Percentiles rank a stretch among this genome's conserved stretches.
Conservation (phyloP, 768 basidiomycete species). For the Leccinum barrowsii region DNA sequence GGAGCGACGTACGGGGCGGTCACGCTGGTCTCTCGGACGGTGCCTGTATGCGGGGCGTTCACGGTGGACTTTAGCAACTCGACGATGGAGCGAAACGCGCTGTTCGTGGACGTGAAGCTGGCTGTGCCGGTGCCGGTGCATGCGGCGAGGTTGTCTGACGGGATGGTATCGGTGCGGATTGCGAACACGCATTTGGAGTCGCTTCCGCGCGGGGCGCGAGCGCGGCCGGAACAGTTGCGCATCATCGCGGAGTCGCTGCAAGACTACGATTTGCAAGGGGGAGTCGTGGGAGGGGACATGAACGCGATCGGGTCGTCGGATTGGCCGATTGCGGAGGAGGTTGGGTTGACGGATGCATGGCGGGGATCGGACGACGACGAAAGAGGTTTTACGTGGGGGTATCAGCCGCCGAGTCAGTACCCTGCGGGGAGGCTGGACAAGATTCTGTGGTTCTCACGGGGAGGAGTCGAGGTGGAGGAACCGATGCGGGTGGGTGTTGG, state of each 20-base stretch:
- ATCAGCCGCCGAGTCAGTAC: constrained; percentile 46
- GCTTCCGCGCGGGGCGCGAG: constrained; percentile 43
- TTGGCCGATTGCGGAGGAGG: constrained; percentile 35
- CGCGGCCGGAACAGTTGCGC: constrained; percentile 47
- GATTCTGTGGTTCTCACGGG: constrained; percentile 51
- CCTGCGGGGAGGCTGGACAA: constrained; percentile 64
- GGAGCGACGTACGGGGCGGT: constrained; percentile 58
- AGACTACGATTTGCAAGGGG: constrained; percentile 47
- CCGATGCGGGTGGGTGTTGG: constrained; percentile 57
- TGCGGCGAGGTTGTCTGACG: constrained; percentile 31
- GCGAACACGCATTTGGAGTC: constrained; percentile 79
- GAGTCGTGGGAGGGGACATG: constrained; percentile 71
- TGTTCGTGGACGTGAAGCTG: constrained; percentile 56
- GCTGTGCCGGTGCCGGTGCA: constrained; percentile 32
- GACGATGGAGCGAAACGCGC: constrained; percentile 48
- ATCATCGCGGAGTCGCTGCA: constrained; percentile 50
- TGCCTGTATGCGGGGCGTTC: constrained; percentile 47
- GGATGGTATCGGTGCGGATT: constrained; percentile 50
- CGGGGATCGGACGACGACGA: constrained; percentile 40
- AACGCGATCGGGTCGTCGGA: constrained; percentile 57
- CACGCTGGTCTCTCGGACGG: constrained; percentile 59
- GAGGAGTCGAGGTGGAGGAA: constrained; percentile 49
- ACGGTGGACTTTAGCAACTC: constrained; percentile 54
- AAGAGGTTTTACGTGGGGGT: constrained; percentile 65
- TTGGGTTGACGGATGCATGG: constrained; percentile 63